Evolutionary conservation across 2,329 filamentous ascomycete genomes (phyloP), one percentile per base, ranked within the genome.

Genomic region (Alternaria ethzedia): DNA sequence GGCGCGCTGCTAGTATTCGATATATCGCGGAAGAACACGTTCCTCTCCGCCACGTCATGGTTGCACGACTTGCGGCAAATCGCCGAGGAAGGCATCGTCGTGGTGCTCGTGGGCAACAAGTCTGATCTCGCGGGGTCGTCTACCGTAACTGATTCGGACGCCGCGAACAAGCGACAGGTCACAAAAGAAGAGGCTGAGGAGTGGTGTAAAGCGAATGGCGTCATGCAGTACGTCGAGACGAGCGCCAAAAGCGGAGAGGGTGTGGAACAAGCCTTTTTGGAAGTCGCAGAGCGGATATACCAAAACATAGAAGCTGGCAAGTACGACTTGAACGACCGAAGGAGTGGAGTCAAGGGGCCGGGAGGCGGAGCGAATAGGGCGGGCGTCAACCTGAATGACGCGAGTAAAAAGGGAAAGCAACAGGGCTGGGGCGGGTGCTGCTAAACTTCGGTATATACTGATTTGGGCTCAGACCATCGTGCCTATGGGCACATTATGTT

Each of bases 41-140:
- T 98, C 77, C 83, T 89, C 65, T 94, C 95, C 74, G 95, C 93
- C 58, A 96, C 92, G 30, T 90, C 93, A 81, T 99, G 96, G 96
- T 89, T 98, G 47, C 90, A 95, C 75, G 96, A 99, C 82, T 86
- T 99, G 68, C 89, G 94, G 45, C 93, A 96, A 79, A 97, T 98
- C 73, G 96, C 96, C 54, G 96, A 98, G 81, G 93, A 96, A 23
- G 92, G 96, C 75, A 97, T 98, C 68, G 92, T 97, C 49, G 92
- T 98, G 15, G 90, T 99, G 20, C 84, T 99, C 6, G 96, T 99
- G 6, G 96, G 96, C 45, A 99, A 99, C 83, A 99, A 99, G 82
- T 89, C 89, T 32, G 96, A 99, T 81, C 85, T 98, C 45, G 89
- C 91, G 67, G 79, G 63, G 70, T 79, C 71, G 70, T 83, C 70